Evolutionary conservation across 306 rosid genomes (phyloP), one percentile per base, ranked within the genome.

Genomic region (Rosa persica): DNA sequence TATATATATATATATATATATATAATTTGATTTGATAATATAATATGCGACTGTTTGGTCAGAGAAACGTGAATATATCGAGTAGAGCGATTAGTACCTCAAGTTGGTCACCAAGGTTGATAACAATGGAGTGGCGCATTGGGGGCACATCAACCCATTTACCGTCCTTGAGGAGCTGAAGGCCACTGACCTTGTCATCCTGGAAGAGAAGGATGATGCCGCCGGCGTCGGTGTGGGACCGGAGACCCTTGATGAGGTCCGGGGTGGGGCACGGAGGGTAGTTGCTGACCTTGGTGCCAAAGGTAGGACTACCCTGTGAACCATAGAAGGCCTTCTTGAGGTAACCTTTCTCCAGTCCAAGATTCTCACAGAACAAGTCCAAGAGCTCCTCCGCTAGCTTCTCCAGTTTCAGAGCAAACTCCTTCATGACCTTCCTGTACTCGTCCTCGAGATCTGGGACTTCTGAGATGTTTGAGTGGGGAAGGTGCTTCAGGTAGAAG

Each of bases 211-310:
- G 89, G 87, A 94, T 86, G 49, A 94, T 84, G 25, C 98, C 97
- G 1, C 98, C 97, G 3, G 98, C 98, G 52, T 94, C 98, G 19
- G 98, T 94, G 83, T 94, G 98, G 30, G 97, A 89, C 1, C 98
- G 83, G 57, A 94, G 98, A 54, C 98, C 98, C 85, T 92, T 94
- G 74, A 94, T 91, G 62, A 90, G 82, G 34, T 90, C 94, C 8
- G 97, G 97, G 16, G 89, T 88, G 1, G 97, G 98, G 42, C 98
- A 94, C 0, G 91, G 90, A 11, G 98, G 97, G 84, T 94, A 94
- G 82, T 94, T 92, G 25, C 97, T 94, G 3, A 94, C 93, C 85
- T 94, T 94, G 64, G 96, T 94, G 20, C 98, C 98, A 67, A 92
- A 94, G 70, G 70, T 66, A 38, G 70, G 70, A 66, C 70, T 66